Conservation (phyloP, 2,329 filamentous ascomycete genomes). For the Aspergillus eucalypticola region DNA sequence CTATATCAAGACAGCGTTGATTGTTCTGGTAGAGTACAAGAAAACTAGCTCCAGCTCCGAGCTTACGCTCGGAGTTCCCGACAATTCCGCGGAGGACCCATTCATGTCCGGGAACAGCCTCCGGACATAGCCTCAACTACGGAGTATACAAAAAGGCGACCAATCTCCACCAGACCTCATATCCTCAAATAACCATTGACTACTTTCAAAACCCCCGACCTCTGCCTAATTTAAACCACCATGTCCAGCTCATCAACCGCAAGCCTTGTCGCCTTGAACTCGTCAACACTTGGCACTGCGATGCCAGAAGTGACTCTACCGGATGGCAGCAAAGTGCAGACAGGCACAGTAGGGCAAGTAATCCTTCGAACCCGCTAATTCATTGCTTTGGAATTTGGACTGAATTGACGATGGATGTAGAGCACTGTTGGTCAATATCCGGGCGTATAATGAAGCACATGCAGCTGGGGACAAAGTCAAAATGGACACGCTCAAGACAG, state of each 20-base stretch:
- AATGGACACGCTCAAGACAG: not conserved
- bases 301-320: slow-evolving; percentile 4
- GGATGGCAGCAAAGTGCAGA: slow-evolving; percentile 6
- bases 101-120: not conserved
- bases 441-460: not conserved
- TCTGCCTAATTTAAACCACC: not conserved
- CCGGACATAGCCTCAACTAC: not conserved
- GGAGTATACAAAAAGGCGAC: not conserved
- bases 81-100: not conserved
- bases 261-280: not conserved
- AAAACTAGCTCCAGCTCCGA: not conserved
- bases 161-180: not conserved
- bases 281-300: not conserved
- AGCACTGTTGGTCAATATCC: not conserved
- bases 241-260: not conserved
- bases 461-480: not conserved
- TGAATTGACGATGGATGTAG: not conserved
- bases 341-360: slow-evolving; percentile 1
- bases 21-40: not conserved
- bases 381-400: too few species aligned
- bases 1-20: not conserved
- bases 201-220: not conserved
- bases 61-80: not conserved
- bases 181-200: not conserved
- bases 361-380: not conserved